These are phyloP conservation scores for Starmera stellimalicola DNA, from an alignment of 1,139 yeast genomes.

Conservation along the genomic window DNA sequence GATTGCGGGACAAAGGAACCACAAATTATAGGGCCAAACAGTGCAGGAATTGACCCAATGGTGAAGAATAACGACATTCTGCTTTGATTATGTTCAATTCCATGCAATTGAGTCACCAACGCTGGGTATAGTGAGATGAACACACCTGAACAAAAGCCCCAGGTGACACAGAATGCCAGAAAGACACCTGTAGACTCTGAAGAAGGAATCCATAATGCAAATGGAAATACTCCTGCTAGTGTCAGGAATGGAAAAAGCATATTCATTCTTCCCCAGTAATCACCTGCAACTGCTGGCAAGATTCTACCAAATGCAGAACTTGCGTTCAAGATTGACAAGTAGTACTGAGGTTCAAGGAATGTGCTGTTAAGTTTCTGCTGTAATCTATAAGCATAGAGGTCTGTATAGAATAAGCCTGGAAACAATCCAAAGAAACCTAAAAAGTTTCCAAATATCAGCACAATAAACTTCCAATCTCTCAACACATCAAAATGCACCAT, in stretches of 20 bases:
- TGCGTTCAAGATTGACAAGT: slow-evolving; percentile 37
- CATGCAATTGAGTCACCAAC: slow-evolving; percentile 21
- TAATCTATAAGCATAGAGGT: slow-evolving; percentile 29
- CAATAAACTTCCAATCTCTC: slow-evolving; percentile 23
- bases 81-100: slow-evolving; percentile 18
- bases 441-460: slow-evolving; percentile 23
- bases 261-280: slow-evolving; percentile 36
- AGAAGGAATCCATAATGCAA: slow-evolving; percentile 32
- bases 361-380: slow-evolving; percentile 28
- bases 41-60: slow-evolving; percentile 19
- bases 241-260: slow-evolving; percentile 27
- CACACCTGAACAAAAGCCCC: slow-evolving; percentile 23
- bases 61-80: slow-evolving; percentile 19
- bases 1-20: slow-evolving; percentile 21
- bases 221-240: slow-evolving; percentile 30
- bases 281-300: slow-evolving; percentile 37
- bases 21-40: slow-evolving; percentile 23
- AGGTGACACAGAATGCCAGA: slow-evolving; percentile 28
- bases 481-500: slow-evolving; percentile 21
- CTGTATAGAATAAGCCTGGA: slow-evolving; percentile 30
- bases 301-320: slow-evolving; percentile 42
- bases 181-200: slow-evolving; percentile 19
- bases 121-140: slow-evolving; percentile 23
- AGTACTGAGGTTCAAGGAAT: slow-evolving; percentile 3
- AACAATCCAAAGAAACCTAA: slow-evolving; percentile 28